These are phyloP conservation scores for Waltergamsia citrina DNA, from an alignment of 2,329 filamentous ascomycete genomes.

Conservation along the genomic window DNA sequence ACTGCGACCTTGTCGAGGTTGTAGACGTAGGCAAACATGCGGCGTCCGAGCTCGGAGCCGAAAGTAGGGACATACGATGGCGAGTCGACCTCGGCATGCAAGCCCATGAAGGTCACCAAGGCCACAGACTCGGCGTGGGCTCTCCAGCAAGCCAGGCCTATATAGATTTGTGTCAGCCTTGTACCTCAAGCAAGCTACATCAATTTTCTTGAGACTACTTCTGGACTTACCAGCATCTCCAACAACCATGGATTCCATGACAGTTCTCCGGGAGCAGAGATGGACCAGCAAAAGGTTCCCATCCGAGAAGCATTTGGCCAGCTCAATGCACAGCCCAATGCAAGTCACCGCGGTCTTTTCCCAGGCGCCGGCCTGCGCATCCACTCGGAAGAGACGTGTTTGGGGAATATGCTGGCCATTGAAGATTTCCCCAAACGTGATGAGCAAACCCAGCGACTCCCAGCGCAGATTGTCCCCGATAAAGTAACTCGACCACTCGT, in stretches of 20 bases:
- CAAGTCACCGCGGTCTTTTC: slow-evolving; percentile 9
- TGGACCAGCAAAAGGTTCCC: slow-evolving; percentile 22
- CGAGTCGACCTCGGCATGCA: slow-evolving; percentile 12
- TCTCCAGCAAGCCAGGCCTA: slow-evolving; percentile 20
- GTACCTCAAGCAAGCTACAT: no score
- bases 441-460: slow-evolving; percentile 32
- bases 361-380: not conserved
- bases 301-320: slow-evolving; percentile 9
- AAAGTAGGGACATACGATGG: slow-evolving; percentile 14
- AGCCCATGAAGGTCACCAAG: slow-evolving; percentile 15
- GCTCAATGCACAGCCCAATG: slow-evolving; percentile 17
- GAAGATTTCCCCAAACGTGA: slow-evolving; percentile 4
- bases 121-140: slow-evolving; percentile 20
- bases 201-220: no score
- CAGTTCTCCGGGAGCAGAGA: slow-evolving; percentile 16
- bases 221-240: slow-evolving; percentile 25
- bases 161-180: not conserved
- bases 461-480: slow-evolving; percentile 26
- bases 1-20: slow-evolving; percentile 39
- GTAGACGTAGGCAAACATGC: slow-evolving; percentile 25
- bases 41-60: slow-evolving; percentile 19
- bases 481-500: slow-evolving; percentile 29
- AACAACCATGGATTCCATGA: slow-evolving; percentile 20
- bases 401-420: not conserved
- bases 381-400: not conserved